Conservation (phyloP, 2,329 filamentous ascomycete species). For the Fusarium devonianum region DNA sequence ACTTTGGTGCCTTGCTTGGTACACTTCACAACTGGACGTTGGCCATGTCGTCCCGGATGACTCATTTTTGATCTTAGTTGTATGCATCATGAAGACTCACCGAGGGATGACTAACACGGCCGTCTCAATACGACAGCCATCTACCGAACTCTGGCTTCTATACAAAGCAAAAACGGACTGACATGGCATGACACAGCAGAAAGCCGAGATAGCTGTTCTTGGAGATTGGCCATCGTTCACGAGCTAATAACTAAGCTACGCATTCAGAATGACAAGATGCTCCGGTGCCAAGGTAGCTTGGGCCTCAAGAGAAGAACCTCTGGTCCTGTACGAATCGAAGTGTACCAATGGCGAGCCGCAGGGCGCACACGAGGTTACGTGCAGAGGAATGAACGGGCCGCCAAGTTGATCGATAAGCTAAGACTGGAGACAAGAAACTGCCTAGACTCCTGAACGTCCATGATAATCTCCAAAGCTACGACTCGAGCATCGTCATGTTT, state of each 20-base stretch:
- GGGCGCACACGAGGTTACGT: constrained; percentile 23
- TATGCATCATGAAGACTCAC: constrained; percentile 26
- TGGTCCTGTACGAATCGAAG: background rate
- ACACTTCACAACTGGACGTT: no score
- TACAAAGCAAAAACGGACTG: no score
- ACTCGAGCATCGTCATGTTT: background rate
- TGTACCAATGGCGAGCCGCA: constrained; percentile 20
- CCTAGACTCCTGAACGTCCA: background rate
- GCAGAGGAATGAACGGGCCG: constrained; percentile 14
- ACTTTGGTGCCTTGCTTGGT: no score
- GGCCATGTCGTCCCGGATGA: constrained; percentile 19
- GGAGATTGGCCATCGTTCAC: no score
- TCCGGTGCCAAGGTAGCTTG: background rate
- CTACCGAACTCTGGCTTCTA: no score
- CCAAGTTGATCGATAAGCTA: constrained; percentile 20
- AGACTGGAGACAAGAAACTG: constrained; percentile 3
- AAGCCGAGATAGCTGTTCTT: no score
- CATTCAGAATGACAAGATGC: no score
- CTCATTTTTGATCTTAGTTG: constrained; percentile 12
- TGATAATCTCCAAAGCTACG: background rate
- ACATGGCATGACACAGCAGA: no score
- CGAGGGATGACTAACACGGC: constrained; percentile 5
- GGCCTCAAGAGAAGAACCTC: background rate
- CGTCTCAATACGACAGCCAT: no score
- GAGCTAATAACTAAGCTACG: no score